Percentiles rank a stretch among this genome's conserved stretches.
These are phyloP conservation scores for Metroxylon sagu DNA, from an alignment of 176 grass and related monocot species.

Conservation along the genomic window DNA sequence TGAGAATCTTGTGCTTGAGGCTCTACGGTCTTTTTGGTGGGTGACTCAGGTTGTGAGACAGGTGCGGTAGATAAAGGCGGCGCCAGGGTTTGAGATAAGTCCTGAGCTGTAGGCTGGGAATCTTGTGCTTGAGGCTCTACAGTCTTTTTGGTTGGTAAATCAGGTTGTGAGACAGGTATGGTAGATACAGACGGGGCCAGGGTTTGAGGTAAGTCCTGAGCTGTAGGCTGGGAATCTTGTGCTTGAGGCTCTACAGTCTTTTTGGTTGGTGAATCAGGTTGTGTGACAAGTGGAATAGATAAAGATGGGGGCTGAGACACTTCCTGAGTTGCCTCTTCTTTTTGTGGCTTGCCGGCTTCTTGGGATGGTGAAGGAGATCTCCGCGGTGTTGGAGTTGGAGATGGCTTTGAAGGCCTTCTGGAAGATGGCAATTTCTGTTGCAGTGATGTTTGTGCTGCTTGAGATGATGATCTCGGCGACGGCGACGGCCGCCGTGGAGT, in stretches of 20 bases:
- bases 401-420: slow-evolving; percentile 3
- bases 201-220: too few species aligned
- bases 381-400: neutral
- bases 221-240: neutral
- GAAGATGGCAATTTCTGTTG: neutral
- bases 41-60: neutral
- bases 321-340: slow-evolving; percentile 12
- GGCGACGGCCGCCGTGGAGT: too few species aligned
- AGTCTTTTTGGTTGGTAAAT: neutral
- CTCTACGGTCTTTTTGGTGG: slow-evolving; percentile 9
- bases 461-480: too few species aligned
- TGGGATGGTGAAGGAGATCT: neutral
- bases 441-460: slow-evolving; percentile 9
- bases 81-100: too few species aligned
- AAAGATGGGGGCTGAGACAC: neutral
- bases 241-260: neutral
- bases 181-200: neutral
- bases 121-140: neutral
- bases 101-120: neutral
- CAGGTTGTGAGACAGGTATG: neutral
- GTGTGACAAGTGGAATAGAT: too few species aligned
- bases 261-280: neutral
- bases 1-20: neutral
- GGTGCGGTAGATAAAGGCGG: neutral
- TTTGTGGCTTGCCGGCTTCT: neutral